phyloP scores from a whole-genome alignment of 495 filamentous ascomycete genomes.

The Acidiella bohemica region DNA sequence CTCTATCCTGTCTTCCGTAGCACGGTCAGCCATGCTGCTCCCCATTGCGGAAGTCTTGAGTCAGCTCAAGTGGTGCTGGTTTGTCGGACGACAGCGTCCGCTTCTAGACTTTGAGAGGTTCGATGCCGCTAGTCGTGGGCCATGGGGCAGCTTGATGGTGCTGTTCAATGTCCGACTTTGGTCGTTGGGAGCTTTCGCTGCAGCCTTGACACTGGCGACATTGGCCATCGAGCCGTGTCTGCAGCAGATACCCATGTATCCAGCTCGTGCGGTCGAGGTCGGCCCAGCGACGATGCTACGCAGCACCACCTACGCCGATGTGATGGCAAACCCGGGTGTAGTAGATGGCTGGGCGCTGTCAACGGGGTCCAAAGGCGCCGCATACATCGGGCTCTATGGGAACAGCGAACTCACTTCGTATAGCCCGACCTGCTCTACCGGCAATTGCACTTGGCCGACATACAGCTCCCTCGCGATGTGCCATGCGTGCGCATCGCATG shows the following conservation, averaged over 20 bases:
- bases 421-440: slow-evolving; percentile 3
- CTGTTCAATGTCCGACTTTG: slow-evolving; percentile 13
- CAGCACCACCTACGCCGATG: not conserved
- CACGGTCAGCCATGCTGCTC: slow-evolving; percentile 24
- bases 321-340: not conserved
- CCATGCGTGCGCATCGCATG: slow-evolving; percentile 2
- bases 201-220: slow-evolving; percentile 1
- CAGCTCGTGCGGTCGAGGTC: not conserved
- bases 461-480: slow-evolving; percentile 8
- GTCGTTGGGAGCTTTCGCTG: slow-evolving; percentile 3
- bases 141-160: slow-evolving; percentile 28
- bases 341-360: not conserved
- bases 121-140: slow-evolving; percentile 32
- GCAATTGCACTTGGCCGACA: slow-evolving; percentile 7
- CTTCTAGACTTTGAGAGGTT: slow-evolving; percentile 25
- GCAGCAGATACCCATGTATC: slow-evolving; percentile 7
- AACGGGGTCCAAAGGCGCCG: not conserved
- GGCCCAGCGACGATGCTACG: not conserved
- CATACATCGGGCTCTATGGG: not conserved
- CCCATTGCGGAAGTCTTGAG: slow-evolving; percentile 23
- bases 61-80: slow-evolving; percentile 32
- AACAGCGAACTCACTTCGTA: not conserved
- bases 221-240: slow-evolving; percentile 4
- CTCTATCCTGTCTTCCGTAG: slow-evolving; percentile 25
- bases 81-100: slow-evolving; percentile 16